phyloP scores from a whole-genome alignment of 129 eudicot species.

The Logfia minima region DNA sequence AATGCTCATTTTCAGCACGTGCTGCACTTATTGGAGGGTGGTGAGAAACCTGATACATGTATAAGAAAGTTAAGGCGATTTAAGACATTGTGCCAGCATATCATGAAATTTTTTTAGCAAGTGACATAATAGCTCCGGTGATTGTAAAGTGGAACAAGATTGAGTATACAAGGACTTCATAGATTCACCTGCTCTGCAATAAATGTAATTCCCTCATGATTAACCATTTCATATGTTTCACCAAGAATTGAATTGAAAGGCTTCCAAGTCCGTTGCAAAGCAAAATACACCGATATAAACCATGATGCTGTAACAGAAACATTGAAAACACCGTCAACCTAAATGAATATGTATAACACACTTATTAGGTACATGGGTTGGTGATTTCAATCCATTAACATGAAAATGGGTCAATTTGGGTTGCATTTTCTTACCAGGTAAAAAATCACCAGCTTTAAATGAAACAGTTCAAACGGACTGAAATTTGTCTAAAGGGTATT shows the following conservation, averaged over 20 bases:
- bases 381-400: constrained; percentile 13
- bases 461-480: neutral
- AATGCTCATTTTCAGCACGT: constrained; percentile 95
- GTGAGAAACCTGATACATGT: constrained; percentile 69
- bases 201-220: constrained; percentile 83
- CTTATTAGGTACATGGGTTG: neutral
- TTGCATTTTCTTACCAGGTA: neutral
- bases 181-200: constrained; percentile 79
- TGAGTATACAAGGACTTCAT: constrained; percentile 2
- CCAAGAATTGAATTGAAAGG: constrained; percentile 99
- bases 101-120: neutral
- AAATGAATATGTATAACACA: constrained; percentile 1
- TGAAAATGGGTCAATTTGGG: neutral
- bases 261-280: constrained; percentile 90
- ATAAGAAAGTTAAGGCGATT: neutral
- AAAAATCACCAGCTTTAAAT: neutral
- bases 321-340: constrained; percentile 17
- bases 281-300: constrained; percentile 75
- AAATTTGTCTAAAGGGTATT: neutral
- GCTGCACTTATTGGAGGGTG: constrained; percentile 98
- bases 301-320: constrained; percentile 64
- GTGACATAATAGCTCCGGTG: neutral
- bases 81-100: neutral
- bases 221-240: constrained; percentile 89
- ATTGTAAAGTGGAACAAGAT: neutral